These are phyloP conservation scores for Pythium aquatile DNA, from an alignment of 352 stramenopile species.

Conservation along the genomic window DNA sequence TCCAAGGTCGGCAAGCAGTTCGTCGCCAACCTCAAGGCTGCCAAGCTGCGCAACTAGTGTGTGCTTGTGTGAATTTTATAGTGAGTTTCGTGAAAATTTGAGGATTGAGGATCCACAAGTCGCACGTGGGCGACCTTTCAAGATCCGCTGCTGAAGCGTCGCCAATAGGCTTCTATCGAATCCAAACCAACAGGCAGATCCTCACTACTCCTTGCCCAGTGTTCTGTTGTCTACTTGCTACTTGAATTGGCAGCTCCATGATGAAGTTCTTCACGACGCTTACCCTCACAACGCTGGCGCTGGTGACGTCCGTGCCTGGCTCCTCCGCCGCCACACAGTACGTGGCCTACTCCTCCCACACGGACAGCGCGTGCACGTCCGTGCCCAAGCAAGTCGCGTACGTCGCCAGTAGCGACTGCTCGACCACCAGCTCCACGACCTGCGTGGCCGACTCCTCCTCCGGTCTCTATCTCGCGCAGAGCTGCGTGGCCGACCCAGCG, in stretches of 20 bases:
- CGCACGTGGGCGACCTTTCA: too few relatives aligned
- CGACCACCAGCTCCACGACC: neutral
- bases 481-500: slow-evolving; percentile 8
- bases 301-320: neutral
- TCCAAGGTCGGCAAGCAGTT: slow-evolving; percentile 10
- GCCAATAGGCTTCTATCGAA: too few relatives aligned
- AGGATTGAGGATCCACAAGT: too few relatives aligned
- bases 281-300: neutral
- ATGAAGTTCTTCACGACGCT: neutral
- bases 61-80: too few relatives aligned
- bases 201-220: too few relatives aligned
- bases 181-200: too few relatives aligned
- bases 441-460: neutral
- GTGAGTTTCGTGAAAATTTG: too few relatives aligned
- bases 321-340: slow-evolving; percentile 7
- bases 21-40: slow-evolving; percentile 17
- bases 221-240: too few relatives aligned
- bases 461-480: slow-evolving; percentile 4
- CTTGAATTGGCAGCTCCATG: neutral
- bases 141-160: too few relatives aligned
- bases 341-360: slow-evolving; percentile 17
- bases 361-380: slow-evolving; percentile 12
- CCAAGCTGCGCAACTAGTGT: slow-evolving; percentile 4
- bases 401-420: slow-evolving; percentile 1
- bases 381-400: slow-evolving; percentile 20